Conservation (phyloP, 345 rosid genomes). For the Hirschfeldia incana region DNA sequence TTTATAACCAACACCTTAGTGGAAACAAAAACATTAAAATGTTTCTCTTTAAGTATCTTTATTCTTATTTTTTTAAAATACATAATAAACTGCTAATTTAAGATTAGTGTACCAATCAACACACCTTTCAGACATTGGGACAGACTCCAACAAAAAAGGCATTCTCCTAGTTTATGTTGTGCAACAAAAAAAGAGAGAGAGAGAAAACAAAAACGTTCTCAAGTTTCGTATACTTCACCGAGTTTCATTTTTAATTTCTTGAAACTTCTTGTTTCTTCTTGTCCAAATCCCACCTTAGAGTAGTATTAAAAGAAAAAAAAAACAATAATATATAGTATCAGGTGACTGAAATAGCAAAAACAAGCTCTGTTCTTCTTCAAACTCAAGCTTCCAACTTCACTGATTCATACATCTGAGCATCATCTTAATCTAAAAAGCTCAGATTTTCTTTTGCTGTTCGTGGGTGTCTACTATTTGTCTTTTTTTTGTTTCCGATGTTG, state of each 20-base stretch:
- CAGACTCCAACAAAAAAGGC: conserved; percentile 32
- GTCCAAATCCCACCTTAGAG: conserved; percentile 2
- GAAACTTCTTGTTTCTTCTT: conserved; percentile 13
- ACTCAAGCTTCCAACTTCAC: conserved; percentile 20
- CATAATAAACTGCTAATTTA: conserved; percentile 3
- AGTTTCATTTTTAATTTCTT: conserved; percentile 17
- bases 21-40: conserved; percentile 18
- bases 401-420: conserved; percentile 27
- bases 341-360: conserved; percentile 7
- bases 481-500: conserved; percentile 30
- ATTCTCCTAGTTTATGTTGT: conserved; percentile 24
- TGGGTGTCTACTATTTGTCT: neutral
- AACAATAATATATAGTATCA: neutral
- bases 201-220: conserved; percentile 20
- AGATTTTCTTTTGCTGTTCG: neutral
- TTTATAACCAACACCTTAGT: conserved; percentile 5
- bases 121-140: conserved; percentile 36
- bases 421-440: neutral
- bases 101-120: conserved; percentile 24
- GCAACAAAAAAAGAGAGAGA: neutral
- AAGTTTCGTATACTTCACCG: conserved; percentile 18
- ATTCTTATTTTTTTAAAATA: neutral
- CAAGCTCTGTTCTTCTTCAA: conserved; percentile 27
- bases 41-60: conserved; percentile 23
- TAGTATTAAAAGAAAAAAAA: neutral